Base-by-base conservation (phyloP, 108 stramenopile species). In the Pseudonitzschia multiseries region DNA sequence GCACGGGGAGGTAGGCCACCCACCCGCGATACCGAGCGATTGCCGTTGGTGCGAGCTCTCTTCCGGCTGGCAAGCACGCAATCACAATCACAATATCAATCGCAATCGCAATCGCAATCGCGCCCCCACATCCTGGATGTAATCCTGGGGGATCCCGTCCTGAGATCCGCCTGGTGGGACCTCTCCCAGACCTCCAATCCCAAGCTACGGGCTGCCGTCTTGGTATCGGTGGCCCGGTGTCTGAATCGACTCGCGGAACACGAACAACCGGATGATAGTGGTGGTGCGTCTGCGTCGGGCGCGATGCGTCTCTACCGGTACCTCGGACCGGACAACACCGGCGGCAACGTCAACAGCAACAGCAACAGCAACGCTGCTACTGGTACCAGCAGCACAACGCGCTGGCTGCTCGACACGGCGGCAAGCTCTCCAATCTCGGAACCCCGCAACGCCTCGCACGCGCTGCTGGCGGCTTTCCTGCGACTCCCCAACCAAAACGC, bases 131-230 rank as follows among this genome's bases (percentile, higher is more conserved):
- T 36, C 36, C 36, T 36, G 36, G 36, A 36, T 6, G 6, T 6
- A 2, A 36, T 36, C 36, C 36, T 36, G 36, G 36, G 36, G 6
- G 36, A 36, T 36, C 36, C 36, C 36, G 36, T 36, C 36, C 36
- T 78, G 29, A 63, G 77, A 33, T 59, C 29, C 2, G 36, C 32
- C 44, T 78, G 77, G 77, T 78, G 77, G 77, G 70, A 78, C 46
- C 51, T 71, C 43, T 43, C 64, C n/a, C 68, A 65, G 13, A 43
- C 64, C 24, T 71, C 77, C 24, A 41, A 59, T 17, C 65, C 77
- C 26, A 71, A 71, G 66, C 43, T 78, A n/a, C 59, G 71, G 64
- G 77, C 77, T 0, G 77, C 77, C 5, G 46, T 78, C 32, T 48
- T 78, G 46, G 70, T 41, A 24, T 70, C 69, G 31, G 31, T 78